These are phyloP conservation scores for Xylaria polymorpha DNA, from an alignment of 2,329 filamentous ascomycete species.

Conservation along the genomic window DNA sequence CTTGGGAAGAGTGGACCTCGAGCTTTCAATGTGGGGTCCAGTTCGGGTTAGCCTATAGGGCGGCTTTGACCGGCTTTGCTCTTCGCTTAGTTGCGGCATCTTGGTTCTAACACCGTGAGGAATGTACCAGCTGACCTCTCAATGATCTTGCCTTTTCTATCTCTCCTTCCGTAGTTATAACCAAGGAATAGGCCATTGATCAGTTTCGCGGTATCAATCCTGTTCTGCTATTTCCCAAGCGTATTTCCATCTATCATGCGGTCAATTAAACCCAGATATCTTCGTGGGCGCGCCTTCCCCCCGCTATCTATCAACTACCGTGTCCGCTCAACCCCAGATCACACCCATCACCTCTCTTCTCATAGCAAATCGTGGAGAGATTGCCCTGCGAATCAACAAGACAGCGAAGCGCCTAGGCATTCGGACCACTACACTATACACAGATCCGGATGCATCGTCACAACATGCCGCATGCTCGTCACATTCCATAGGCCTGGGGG, in stretches of 20 bases:
- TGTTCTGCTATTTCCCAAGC: neutral
- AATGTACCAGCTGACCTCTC: constrained; percentile 36
- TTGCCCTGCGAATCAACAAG: constrained; percentile 89
- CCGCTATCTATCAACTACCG: constrained; percentile 53
- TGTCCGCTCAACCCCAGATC: constrained; percentile 50
- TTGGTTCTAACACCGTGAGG: constrained; percentile 15
- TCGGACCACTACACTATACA: constrained; percentile 93
- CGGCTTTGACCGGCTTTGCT: constrained; percentile 38
- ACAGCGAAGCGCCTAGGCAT: constrained; percentile 92
- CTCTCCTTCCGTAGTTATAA: constrained; percentile 9
- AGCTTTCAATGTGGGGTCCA: constrained; percentile 4
- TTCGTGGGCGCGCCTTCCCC: constrained; percentile 59
- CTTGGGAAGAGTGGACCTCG: constrained; percentile 27
- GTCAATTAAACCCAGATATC: constrained; percentile 64
- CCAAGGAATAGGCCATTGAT: constrained; percentile 18
- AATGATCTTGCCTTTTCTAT: constrained; percentile 6
- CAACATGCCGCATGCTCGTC: constrained; percentile 91
- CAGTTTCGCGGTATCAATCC: constrained; percentile 18
- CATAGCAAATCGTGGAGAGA: constrained; percentile 97
- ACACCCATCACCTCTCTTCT: constrained; percentile 80
- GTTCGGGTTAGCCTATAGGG: neutral
- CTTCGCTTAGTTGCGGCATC: constrained; percentile 42
- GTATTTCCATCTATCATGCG: constrained; percentile 58
- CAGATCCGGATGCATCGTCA: constrained; percentile 85
- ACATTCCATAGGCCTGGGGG: constrained; percentile 84